Conservation (phyloP, 306 rosid species). For the Vigna radiata region DNA sequence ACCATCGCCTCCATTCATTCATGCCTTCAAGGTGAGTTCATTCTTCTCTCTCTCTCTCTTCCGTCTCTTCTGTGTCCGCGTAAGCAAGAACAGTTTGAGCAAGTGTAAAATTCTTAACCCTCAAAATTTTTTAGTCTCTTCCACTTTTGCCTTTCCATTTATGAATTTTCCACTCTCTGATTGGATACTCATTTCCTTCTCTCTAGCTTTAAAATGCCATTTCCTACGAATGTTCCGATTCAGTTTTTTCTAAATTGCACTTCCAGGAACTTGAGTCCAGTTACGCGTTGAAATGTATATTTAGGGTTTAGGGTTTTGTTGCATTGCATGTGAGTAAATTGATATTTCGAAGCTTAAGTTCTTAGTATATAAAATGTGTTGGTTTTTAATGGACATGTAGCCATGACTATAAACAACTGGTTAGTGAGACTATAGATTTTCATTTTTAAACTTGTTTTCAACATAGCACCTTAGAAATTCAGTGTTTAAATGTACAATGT, state of each 20-base stretch:
- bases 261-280: slow-evolving; percentile 18
- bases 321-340: slow-evolving; percentile 7
- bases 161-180: neutral
- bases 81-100: neutral
- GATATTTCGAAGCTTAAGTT: slow-evolving; percentile 5
- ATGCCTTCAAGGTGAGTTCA: slow-evolving; percentile 36
- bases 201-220: neutral
- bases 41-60: neutral
- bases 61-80: neutral
- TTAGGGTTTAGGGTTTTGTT: slow-evolving; percentile 58
- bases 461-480: neutral
- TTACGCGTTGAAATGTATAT: neutral
- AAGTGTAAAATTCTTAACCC: neutral
- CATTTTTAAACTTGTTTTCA: slow-evolving; percentile 15
- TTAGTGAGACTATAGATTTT: slow-evolving; percentile 27
- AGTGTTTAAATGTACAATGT: neutral
- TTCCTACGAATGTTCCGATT: slow-evolving; percentile 22
- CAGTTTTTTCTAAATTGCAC: slow-evolving; percentile 8
- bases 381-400: neutral
- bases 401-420: neutral
- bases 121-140: neutral
- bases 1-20: slow-evolving; percentile 30
- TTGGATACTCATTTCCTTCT: neutral
- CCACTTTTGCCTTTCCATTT: neutral
- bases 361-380: neutral